Percentiles rank a stretch among this genome's conserved stretches.
phyloP scores from a whole-genome alignment of 305 asterid genomes.

The Ilex paraguariensis region DNA sequence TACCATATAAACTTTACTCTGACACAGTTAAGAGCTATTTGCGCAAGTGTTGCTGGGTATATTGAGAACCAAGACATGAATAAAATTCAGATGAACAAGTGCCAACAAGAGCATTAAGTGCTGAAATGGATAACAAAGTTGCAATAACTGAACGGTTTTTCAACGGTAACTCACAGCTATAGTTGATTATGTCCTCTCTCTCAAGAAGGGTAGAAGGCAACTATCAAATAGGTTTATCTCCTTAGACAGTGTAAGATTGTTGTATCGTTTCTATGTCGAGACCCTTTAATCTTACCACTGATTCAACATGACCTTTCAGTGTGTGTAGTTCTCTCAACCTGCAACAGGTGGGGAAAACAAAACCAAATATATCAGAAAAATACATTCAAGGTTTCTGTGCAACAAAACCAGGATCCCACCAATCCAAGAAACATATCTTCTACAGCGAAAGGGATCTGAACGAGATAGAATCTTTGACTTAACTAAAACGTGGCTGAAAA shows the following conservation, averaged over 20 bases:
- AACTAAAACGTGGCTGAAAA: too few species aligned
- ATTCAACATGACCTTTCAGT: slow-evolving; percentile 1
- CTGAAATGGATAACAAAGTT: neutral
- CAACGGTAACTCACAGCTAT: neutral
- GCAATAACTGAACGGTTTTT: neutral
- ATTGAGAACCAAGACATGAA: neutral
- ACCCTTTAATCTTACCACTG: slow-evolving; percentile 2
- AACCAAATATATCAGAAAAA: neutral
- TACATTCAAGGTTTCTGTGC: neutral
- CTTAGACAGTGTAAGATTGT: neutral
- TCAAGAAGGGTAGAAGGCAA: neutral
- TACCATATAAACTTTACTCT: too few species aligned
- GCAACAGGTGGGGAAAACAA: neutral
- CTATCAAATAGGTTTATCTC: neutral
- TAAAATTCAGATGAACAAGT: neutral
- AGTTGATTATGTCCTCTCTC: neutral
- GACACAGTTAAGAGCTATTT: too few species aligned
- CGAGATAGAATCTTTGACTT: neutral
- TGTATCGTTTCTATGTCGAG: neutral
- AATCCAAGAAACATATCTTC: neutral
- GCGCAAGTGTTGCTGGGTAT: too few species aligned
- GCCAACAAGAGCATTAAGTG: neutral
- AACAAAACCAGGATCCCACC: neutral
- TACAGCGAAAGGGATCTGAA: too few species aligned
- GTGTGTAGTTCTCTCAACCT: slow-evolving; percentile 3